A percentile compares a stretch with the other conserved stretches of the same genome.
These are phyloP conservation scores for Rhodomyrtus tomentosa DNA, from an alignment of 345 rosid genomes.

Conservation along the genomic window DNA sequence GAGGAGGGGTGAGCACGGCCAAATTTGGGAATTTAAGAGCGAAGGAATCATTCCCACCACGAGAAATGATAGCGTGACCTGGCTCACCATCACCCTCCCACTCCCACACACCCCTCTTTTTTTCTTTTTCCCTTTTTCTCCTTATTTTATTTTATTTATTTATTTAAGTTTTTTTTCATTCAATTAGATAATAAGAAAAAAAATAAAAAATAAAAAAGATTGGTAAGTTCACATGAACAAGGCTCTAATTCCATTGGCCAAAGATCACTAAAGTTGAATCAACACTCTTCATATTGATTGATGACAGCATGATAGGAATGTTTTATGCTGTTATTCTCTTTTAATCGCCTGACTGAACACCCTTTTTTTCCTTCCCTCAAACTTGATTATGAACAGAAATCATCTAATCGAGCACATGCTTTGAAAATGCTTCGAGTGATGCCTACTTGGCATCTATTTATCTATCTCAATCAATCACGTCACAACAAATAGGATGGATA, in stretches of 20 bases:
- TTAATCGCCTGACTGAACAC: no score
- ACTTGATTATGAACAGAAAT: not conserved
- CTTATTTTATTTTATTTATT: not conserved
- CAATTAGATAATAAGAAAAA: not conserved
- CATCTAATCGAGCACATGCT: rapidly evolving
- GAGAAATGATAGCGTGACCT: constrained; percentile 14
- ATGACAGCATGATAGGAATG: not conserved
- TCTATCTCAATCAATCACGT: not conserved
- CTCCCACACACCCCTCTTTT: not conserved
- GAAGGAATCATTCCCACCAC: constrained; percentile 33
- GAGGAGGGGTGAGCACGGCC: not conserved
- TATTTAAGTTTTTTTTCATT: not conserved
- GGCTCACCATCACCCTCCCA: not conserved
- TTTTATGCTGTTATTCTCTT: not conserved
- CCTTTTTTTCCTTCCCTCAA: not conserved
- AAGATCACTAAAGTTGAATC: not conserved
- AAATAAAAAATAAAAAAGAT: not conserved
- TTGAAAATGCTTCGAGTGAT: not conserved
- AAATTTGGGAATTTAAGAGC: not conserved
- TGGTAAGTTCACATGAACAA: not conserved
- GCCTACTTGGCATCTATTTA: rapidly evolving
- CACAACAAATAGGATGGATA: not conserved
- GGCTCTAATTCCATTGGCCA: not conserved
- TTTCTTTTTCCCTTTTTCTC: not conserved
- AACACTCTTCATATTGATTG: not conserved